phyloP scores from a whole-genome alignment of 108 stramenopile genomes.

The Conticribra weissflogii region DNA sequence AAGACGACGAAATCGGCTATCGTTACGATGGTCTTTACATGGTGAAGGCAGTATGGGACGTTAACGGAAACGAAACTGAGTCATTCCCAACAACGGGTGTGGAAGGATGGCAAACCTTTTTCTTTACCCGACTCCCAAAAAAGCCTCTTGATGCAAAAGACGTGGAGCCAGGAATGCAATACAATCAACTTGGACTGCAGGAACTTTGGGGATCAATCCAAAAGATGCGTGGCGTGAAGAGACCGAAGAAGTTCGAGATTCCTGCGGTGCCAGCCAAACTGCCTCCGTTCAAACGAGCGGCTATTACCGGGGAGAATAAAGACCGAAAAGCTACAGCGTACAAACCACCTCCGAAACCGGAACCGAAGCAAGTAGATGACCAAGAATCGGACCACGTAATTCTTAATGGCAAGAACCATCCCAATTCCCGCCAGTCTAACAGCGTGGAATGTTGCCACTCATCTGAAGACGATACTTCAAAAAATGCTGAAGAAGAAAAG shows the following conservation, averaged over 20 bases:
- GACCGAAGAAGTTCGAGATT: conserved; percentile 51
- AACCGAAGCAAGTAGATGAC: conserved; percentile 2
- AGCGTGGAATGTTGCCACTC: conserved; percentile 1
- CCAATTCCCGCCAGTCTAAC: conserved; percentile 1
- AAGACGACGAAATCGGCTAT: conserved; percentile 50
- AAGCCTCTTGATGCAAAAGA: conserved; percentile 42
- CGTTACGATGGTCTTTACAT: conserved; percentile 59
- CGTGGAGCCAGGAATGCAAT: conserved; percentile 41
- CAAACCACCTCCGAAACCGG: background rate
- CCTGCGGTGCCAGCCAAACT: conserved; percentile 45
- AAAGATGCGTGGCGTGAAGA: conserved; percentile 45
- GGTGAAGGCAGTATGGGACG: conserved; percentile 53
- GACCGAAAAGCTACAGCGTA: conserved; percentile 20
- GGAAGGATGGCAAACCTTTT: conserved; percentile 52
- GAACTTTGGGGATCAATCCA: conserved; percentile 53
- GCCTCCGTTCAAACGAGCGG: conserved; percentile 29
- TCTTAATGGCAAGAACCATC: no score
- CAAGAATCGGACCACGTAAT: no score
- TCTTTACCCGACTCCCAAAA: conserved; percentile 46
- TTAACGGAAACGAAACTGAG: conserved; percentile 52
- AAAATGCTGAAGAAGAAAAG: background rate
- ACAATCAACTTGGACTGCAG: conserved; percentile 51
- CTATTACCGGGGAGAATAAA: conserved; percentile 38
- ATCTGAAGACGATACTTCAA: conserved; percentile 15
- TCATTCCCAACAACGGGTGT: conserved; percentile 28